phyloP scores from a whole-genome alignment of 768 basidiomycete species.

The Trametes sanguinea region DNA sequence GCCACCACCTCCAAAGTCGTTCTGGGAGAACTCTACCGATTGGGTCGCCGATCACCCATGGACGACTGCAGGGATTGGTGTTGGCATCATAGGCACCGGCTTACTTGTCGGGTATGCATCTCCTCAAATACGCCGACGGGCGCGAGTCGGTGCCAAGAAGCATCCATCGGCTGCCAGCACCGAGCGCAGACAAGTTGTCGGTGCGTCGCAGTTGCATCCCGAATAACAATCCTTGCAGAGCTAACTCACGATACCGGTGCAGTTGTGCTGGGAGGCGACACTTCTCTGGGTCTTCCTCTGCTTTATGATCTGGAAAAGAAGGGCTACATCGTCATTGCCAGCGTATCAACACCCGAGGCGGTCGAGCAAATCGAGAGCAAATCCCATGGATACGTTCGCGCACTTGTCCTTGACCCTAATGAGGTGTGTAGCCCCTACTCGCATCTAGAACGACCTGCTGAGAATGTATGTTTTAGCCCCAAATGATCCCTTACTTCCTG shows the following conservation, averaged over 20 bases:
- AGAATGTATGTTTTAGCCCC: constrained; percentile 49
- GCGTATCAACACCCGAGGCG: constrained; percentile 70
- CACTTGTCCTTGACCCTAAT: constrained; percentile 76
- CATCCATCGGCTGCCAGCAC: constrained; percentile 30
- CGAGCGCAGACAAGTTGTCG: constrained; percentile 50
- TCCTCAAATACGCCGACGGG: constrained; percentile 23
- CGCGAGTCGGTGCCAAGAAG: constrained; percentile 28
- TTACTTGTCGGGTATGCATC: constrained; percentile 59
- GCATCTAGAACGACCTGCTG: neutral
- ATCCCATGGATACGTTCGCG: constrained; percentile 76
- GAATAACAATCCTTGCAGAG: neutral
- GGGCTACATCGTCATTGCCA: constrained; percentile 83
- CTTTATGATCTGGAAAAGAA: constrained; percentile 73
- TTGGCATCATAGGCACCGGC: constrained; percentile 61
- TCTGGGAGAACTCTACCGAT: constrained; percentile 47
- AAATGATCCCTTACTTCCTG: constrained; percentile 71
- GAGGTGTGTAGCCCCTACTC: constrained; percentile 50
- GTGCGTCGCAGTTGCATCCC: constrained; percentile 29
- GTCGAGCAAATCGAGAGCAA: constrained; percentile 62
- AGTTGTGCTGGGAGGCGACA: constrained; percentile 86
- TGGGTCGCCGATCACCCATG: constrained; percentile 65
- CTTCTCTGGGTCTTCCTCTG: constrained; percentile 67
- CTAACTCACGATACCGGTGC: constrained; percentile 14
- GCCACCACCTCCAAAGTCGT: constrained; percentile 46
- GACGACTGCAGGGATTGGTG: constrained; percentile 54